Percentiles rank a stretch among this genome's conserved stretches.
phyloP scores from a whole-genome alignment of 208 protist genomes.

The Entamoeba histolytica region DNA sequence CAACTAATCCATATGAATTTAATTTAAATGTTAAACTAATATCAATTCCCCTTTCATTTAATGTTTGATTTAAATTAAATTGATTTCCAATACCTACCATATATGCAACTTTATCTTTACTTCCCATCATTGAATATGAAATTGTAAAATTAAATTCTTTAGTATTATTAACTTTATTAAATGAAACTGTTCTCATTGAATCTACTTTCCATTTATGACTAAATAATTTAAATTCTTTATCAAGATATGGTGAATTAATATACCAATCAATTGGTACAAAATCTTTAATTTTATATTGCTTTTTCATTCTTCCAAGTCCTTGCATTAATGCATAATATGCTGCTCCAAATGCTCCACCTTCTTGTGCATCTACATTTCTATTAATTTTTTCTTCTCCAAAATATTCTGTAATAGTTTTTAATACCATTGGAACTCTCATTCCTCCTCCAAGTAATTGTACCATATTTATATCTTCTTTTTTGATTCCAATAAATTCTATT shows the following conservation, averaged over 20 bases:
- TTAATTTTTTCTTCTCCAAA: neutral
- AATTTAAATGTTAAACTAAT: neutral
- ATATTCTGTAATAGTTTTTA: neutral
- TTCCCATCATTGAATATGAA: neutral
- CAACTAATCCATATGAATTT: neutral
- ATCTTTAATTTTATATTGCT: neutral
- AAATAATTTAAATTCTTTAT: neutral
- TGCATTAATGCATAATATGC: neutral
- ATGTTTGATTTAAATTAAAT: neutral
- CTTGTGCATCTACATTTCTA: neutral
- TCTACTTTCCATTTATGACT: neutral
- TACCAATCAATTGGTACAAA: neutral
- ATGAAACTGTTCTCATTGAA: neutral
- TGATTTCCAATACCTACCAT: neutral
- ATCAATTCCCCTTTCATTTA: neutral
- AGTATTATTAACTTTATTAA: neutral
- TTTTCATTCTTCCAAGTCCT: neutral
- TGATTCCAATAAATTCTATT: neutral
- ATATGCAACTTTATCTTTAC: neutral
- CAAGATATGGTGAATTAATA: neutral
- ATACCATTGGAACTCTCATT: neutral
- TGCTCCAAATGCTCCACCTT: neutral
- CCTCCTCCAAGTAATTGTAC: neutral
- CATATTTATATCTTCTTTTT: neutral
- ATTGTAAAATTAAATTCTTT: neutral